Evolutionary conservation across 352 stramenopile species (phyloP).

Genomic region (Phytophthora lateralis): DNA sequence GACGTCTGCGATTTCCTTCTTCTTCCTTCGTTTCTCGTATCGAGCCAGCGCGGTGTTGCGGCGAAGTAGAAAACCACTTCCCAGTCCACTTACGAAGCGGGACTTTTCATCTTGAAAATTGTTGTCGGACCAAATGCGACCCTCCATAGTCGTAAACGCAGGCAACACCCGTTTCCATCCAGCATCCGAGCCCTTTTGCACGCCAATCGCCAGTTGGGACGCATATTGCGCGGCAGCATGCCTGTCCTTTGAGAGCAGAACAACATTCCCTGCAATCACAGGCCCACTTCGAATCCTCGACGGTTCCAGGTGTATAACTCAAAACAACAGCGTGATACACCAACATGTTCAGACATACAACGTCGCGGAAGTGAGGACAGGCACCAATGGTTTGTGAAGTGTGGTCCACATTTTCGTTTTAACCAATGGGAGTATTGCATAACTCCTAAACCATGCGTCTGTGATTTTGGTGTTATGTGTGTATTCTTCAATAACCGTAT

Average conservation of each 20-base stretch:
- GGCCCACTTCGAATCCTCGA: too few species aligned
- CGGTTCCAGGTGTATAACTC: neutral
- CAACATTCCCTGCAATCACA: neutral
- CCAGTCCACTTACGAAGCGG: neutral
- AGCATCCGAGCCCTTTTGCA: neutral
- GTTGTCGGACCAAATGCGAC: neutral
- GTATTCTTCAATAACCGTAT: too few species aligned
- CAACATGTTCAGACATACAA: neutral
- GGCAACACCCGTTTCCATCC: neutral
- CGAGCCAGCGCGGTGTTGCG: too few species aligned
- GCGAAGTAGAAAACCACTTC: too few species aligned
- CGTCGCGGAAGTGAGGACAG: too few species aligned
- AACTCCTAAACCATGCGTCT: too few species aligned
- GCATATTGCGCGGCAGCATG: neutral
- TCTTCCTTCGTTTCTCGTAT: too few species aligned
- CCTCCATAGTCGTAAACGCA: constrained; percentile 1
- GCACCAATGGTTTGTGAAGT: too few species aligned
- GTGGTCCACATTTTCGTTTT: too few species aligned
- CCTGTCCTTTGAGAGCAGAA: neutral
- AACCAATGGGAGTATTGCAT: too few species aligned
- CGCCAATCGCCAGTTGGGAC: neutral
- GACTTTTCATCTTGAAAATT: neutral
- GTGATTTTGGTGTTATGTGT: too few species aligned
- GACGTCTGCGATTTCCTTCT: too few species aligned
- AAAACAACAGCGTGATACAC: neutral